phyloP scores from a whole-genome alignment of 1,284 basidiomycete species.

The Leccinum fallax region DNA sequence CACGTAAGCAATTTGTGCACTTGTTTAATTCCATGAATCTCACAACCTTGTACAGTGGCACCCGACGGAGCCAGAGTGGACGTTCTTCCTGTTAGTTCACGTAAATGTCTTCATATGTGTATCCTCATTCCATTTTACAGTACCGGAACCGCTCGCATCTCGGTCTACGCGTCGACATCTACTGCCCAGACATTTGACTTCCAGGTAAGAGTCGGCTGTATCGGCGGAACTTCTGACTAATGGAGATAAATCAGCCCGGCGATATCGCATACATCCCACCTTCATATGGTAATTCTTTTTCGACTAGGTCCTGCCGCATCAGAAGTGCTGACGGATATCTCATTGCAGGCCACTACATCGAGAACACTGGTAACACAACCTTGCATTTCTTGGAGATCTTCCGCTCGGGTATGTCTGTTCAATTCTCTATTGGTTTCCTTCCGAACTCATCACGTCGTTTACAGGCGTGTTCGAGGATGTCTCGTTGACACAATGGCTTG shows the following conservation, averaged over 20 bases:
- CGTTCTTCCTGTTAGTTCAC: slow-evolving; percentile 35
- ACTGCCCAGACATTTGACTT: slow-evolving; percentile 49
- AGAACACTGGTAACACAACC: slow-evolving; percentile 66
- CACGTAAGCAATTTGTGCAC: slow-evolving; percentile 45
- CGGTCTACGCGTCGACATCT: slow-evolving; percentile 40
- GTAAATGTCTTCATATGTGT: background rate
- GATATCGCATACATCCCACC: slow-evolving; percentile 61
- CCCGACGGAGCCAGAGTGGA: slow-evolving; percentile 49
- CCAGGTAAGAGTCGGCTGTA: slow-evolving; percentile 30
- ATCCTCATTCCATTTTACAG: slow-evolving; percentile 29
- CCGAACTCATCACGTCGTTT: slow-evolving; percentile 9
- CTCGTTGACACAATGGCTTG: slow-evolving; percentile 55
- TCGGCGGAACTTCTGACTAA: background rate
- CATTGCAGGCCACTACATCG: slow-evolving; percentile 60
- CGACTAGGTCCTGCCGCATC: background rate
- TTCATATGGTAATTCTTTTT: slow-evolving; percentile 43
- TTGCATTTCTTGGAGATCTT: slow-evolving; percentile 65
- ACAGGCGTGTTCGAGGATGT: slow-evolving; percentile 44
- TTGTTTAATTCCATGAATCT: background rate
- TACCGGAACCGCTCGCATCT: slow-evolving; percentile 49
- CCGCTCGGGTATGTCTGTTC: slow-evolving; percentile 45
- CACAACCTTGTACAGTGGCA: slow-evolving; percentile 45
- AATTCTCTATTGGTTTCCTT: background rate
- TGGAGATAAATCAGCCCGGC: slow-evolving; percentile 42
- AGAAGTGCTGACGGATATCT: background rate